Evolutionary conservation across 148 eudicot genomes (phyloP).

Genomic region (Silene uniflora): DNA sequence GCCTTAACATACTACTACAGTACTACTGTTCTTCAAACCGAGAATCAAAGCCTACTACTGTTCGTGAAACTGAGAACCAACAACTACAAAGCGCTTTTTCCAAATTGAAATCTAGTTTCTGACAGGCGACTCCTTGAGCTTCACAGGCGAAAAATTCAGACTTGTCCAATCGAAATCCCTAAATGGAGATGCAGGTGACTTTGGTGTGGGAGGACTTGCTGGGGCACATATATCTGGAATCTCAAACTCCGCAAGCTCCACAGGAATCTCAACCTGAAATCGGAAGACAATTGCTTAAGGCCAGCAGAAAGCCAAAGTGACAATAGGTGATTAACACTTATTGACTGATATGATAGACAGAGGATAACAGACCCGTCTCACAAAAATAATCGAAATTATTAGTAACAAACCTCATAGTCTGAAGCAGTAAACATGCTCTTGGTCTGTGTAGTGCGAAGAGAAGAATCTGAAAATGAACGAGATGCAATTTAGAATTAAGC

Average conservation of each 20-base stretch:
- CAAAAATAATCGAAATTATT: no score
- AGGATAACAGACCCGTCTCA: no score
- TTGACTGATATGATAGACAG: no score
- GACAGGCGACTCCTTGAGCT: slow-evolving; percentile 24
- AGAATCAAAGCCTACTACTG: no score
- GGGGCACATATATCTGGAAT: slow-evolving; percentile 2
- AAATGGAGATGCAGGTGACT: slow-evolving; percentile 14
- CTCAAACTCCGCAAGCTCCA: slow-evolving; percentile 19
- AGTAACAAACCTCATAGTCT: slow-evolving; percentile 13
- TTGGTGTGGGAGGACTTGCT: slow-evolving; percentile 15
- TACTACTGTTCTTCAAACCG: not conserved
- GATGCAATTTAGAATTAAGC: not conserved
- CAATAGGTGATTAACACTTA: not conserved
- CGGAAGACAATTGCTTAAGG: not conserved
- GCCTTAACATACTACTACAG: no score
- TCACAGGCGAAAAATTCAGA: slow-evolving; percentile 22
- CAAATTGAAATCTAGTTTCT: not conserved
- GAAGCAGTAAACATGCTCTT: not conserved
- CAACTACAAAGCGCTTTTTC: not conserved
- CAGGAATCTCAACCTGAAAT: slow-evolving; percentile 13
- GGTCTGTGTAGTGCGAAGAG: not conserved
- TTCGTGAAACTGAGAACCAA: not conserved
- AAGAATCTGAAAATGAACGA: slow-evolving; percentile 19
- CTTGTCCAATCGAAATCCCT: slow-evolving; percentile 12
- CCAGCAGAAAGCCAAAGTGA: not conserved